A percentile compares a stretch with the other conserved stretches of the same genome.
Evolutionary conservation across 176 grass and related monocot species (phyloP).

Genomic region (Eragrostis nindensis): DNA sequence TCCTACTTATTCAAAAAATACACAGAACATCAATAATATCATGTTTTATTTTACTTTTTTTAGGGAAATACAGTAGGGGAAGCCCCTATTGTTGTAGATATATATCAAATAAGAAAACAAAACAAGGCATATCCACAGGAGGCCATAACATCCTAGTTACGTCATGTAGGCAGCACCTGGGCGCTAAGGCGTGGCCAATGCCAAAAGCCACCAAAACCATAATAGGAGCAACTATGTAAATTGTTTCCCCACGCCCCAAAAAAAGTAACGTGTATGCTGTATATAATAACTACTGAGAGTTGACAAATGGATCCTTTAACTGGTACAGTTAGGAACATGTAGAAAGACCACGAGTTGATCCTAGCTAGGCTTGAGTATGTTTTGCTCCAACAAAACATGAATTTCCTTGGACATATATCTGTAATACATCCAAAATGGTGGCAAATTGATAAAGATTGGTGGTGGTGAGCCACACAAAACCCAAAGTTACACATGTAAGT

Average conservation of each 20-base stretch:
- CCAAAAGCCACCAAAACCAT: background rate
- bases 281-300: background rate
- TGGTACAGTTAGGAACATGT: background rate
- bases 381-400: background rate
- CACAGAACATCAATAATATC: background rate
- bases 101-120: too few relatives aligned
- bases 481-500: background rate
- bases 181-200: background rate
- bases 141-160: background rate
- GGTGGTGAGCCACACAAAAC: too few relatives aligned
- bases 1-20: slow-evolving; percentile 33
- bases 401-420: background rate
- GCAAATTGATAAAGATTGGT: background rate
- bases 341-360: slow-evolving; percentile 11
- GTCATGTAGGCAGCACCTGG: background rate
- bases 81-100: too few relatives aligned
- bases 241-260: too few relatives aligned
- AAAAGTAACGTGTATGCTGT: background rate
- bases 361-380: slow-evolving; percentile 18
- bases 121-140: background rate
- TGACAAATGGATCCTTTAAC: background rate
- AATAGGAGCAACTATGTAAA: background rate
- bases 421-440: background rate
- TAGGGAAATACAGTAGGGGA: too few relatives aligned
- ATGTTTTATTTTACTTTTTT: background rate